phyloP scores from a whole-genome alignment of 2,329 filamentous ascomycete genomes.

The Nothomitra cinnamomea region DNA sequence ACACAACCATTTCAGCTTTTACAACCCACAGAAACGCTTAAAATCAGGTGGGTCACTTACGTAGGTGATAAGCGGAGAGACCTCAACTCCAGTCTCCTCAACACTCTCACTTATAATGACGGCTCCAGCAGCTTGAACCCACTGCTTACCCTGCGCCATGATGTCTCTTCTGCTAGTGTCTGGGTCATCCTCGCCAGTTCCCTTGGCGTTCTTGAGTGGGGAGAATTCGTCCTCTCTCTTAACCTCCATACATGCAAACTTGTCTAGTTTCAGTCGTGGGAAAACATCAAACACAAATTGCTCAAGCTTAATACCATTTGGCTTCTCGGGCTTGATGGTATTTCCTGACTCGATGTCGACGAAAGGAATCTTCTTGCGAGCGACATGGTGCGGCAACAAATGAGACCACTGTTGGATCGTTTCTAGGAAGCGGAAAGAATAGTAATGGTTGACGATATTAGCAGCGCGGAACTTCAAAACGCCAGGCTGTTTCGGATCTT shows the following conservation, averaged over 20 bases:
- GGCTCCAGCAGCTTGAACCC: conserved; percentile 65
- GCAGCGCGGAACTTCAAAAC: conserved; percentile 92
- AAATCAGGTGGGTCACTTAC: conserved; percentile 40
- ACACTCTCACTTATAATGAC: conserved; percentile 48
- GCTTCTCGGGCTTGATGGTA: conserved; percentile 76
- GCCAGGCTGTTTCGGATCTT: conserved; percentile 61
- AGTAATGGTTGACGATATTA: conserved; percentile 99
- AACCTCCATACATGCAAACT: conserved; percentile 93
- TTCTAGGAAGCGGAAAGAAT: conserved; percentile 84
- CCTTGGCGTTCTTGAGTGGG: conserved; percentile 78
- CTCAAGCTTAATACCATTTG: conserved; percentile 97
- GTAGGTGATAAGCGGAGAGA: conserved; percentile 89
- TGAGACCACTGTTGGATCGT: conserved; percentile 74
- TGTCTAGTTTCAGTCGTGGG: conserved; percentile 65
- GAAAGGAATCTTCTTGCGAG: conserved; percentile 93
- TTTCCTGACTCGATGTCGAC: conserved; percentile 61
- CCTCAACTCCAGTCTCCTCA: conserved; percentile 55
- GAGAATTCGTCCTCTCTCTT: conserved; percentile 96
- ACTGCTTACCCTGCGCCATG: conserved; percentile 74
- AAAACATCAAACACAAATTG: conserved; percentile 99
- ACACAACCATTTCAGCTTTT: conserved; percentile 1
- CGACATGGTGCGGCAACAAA: conserved; percentile 85
- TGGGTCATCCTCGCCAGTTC: conserved; percentile 80
- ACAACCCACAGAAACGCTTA: conserved; percentile 8
- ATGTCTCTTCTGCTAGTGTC: conserved; percentile 87